These are phyloP conservation scores for Xylariaceae sp. DNA, from an alignment of 2,329 filamentous ascomycete species.

Conservation along the genomic window DNA sequence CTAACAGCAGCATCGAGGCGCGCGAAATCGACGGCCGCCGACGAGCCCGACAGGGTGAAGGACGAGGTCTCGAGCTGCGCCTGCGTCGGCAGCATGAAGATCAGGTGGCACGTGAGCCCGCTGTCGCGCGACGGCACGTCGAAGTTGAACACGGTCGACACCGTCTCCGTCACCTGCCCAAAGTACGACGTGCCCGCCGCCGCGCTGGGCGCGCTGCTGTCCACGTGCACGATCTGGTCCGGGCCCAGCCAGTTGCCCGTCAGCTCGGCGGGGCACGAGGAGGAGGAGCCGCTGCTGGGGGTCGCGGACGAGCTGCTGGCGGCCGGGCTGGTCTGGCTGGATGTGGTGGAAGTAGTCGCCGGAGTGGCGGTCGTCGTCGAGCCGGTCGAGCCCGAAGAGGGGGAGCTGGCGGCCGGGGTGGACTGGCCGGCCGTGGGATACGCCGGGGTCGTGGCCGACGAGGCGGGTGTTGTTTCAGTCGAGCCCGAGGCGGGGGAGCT, in stretches of 20 bases:
- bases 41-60: conserved; percentile 37
- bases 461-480: too few relatives aligned
- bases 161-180: conserved; percentile 41
- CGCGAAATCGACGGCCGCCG: conserved; percentile 46
- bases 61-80: conserved; percentile 51
- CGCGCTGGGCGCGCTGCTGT: conserved; percentile 41
- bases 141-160: conserved; percentile 62
- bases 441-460: too few relatives aligned
- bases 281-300: conserved; percentile 27
- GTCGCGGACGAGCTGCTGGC: background rate
- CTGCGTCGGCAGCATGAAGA: conserved; percentile 56
- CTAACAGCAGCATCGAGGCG: conserved; percentile 36
- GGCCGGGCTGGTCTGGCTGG: conserved; percentile 1
- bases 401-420: too few relatives aligned
- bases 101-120: conserved; percentile 53
- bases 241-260: conserved; percentile 45
- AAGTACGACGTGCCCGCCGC: conserved; percentile 46
- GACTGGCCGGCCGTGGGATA: too few relatives aligned
- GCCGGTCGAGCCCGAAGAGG: too few relatives aligned
- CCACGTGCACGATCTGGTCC: conserved; percentile 54
- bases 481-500: too few relatives aligned
- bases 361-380: background rate
- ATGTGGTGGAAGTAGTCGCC: background rate
- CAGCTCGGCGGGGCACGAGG: conserved; percentile 38
- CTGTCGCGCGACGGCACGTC: conserved; percentile 47